Conservation (phyloP, 2,329 filamentous ascomycete species). For the Fusarium sp. region DNA sequence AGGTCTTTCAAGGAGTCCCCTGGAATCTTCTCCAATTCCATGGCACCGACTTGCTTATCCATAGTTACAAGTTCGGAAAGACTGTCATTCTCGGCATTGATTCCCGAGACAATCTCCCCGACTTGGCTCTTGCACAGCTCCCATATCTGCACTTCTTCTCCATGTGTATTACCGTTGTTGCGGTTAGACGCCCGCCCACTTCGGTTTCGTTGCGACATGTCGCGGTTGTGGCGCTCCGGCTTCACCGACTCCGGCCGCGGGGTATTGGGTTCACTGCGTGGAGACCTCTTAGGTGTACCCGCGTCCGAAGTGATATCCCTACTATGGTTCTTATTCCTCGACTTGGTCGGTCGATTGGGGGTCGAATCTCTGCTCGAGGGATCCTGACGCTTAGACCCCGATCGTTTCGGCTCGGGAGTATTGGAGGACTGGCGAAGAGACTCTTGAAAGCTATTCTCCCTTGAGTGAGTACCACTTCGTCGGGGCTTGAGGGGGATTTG, state of each 20-base stretch:
- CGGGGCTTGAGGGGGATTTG: constrained; percentile 42
- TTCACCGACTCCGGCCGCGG: constrained; percentile 40
- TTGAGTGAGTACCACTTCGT: constrained; percentile 40
- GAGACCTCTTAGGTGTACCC: constrained; percentile 41
- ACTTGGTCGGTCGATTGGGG: constrained; percentile 37
- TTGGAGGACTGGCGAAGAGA: constrained; percentile 37
- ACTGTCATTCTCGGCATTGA: constrained; percentile 58
- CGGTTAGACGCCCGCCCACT: constrained; percentile 58
- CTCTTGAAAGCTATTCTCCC: constrained; percentile 40
- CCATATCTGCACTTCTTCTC: constrained; percentile 59
- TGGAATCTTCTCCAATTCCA: constrained; percentile 53
- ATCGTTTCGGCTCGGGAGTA: constrained; percentile 41
- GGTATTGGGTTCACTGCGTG: constrained; percentile 38
- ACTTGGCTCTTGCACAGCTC: constrained; percentile 54
- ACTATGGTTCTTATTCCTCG: constrained; percentile 36
- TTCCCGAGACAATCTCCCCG: constrained; percentile 52
- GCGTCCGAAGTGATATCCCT: constrained; percentile 32
- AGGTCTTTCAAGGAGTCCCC: constrained; percentile 54
- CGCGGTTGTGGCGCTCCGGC: constrained; percentile 36
- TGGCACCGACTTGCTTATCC: constrained; percentile 55
- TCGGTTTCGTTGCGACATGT: constrained; percentile 59
- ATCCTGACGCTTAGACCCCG: constrained; percentile 39
- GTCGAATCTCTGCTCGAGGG: constrained; percentile 44
- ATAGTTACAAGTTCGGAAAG: constrained; percentile 53
- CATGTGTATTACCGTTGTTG: constrained; percentile 56